Evolutionary conservation across 306 rosid species (phyloP).

Genomic region (Luffa acutangula): DNA sequence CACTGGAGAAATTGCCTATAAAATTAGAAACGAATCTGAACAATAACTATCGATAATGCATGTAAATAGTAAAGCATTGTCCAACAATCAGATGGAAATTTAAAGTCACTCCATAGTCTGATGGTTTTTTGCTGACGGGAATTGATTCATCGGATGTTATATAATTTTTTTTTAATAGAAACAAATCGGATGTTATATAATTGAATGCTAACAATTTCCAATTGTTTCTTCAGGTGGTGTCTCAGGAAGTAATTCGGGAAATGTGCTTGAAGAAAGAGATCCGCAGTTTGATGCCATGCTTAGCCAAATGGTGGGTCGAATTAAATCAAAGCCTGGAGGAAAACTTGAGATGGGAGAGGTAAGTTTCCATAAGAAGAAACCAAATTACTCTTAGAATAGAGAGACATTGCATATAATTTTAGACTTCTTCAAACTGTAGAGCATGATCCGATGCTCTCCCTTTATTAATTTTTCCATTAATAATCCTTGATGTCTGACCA

Average conservation of each 20-base stretch:
- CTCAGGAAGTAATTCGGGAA: slow-evolving; percentile 32
- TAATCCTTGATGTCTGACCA: not conserved
- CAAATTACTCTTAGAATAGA: not conserved
- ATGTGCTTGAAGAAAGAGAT: slow-evolving; percentile 65
- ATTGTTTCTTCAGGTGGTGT: slow-evolving; percentile 33
- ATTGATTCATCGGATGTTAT: not conserved
- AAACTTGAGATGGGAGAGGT: slow-evolving; percentile 95
- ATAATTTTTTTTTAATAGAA: not conserved
- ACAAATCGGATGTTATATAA: not conserved
- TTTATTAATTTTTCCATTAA: not conserved
- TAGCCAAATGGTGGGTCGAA: slow-evolving; percentile 77
- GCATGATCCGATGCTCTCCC: not conserved
- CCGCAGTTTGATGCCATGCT: slow-evolving; percentile 80
- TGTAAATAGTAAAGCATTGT: not conserved
- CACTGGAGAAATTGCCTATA: not conserved
- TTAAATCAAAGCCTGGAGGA: slow-evolving; percentile 75
- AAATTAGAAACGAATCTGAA: not conserved
- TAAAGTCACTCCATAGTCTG: not conserved
- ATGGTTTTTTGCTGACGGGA: not conserved
- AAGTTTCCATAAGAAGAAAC: slow-evolving; percentile 15
- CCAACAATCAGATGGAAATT: not conserved
- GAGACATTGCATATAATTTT: not conserved
- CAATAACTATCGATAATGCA: not conserved
- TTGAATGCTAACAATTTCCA: slow-evolving; percentile 17
- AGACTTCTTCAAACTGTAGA: not conserved